Evolutionary conservation across 495 filamentous ascomycete species (phyloP).

Genomic region (Cenococcum geophilum): DNA sequence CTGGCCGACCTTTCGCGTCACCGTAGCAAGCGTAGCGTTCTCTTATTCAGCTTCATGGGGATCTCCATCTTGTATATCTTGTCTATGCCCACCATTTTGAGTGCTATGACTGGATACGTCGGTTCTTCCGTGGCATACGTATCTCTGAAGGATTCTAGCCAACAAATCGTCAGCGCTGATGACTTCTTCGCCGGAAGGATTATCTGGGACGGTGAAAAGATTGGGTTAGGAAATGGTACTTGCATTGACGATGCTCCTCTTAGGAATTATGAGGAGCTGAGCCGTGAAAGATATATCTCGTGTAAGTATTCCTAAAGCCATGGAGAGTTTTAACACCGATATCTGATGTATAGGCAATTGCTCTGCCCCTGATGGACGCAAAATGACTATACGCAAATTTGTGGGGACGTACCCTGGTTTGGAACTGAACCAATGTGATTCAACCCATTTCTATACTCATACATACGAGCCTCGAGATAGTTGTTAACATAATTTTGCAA

Average conservation of each 20-base stretch:
- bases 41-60: constrained; percentile 15
- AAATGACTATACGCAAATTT: not conserved
- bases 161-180: constrained; percentile 10
- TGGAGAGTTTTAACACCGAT: not conserved
- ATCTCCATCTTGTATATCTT: constrained; percentile 12
- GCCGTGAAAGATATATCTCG: too few relatives aligned
- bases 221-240: not conserved
- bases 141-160: not conserved
- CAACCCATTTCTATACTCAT: not conserved
- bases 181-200: not conserved
- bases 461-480: not conserved
- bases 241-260: not conserved
- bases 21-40: constrained; percentile 11
- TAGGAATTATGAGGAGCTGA: not conserved
- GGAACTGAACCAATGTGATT: not conserved
- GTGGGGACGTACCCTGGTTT: not conserved
- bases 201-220: not conserved
- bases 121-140: constrained; percentile 11
- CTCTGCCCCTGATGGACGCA: not conserved
- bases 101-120: constrained; percentile 22
- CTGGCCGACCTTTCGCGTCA: constrained; percentile 8
- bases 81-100: constrained; percentile 5
- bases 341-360: not conserved
- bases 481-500: not conserved
- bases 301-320: not conserved